Percentiles rank a stretch among this genome's conserved stretches.
Evolutionary conservation across 805 yeast genomes (phyloP).

Genomic region (Barnettozyma populi): DNA sequence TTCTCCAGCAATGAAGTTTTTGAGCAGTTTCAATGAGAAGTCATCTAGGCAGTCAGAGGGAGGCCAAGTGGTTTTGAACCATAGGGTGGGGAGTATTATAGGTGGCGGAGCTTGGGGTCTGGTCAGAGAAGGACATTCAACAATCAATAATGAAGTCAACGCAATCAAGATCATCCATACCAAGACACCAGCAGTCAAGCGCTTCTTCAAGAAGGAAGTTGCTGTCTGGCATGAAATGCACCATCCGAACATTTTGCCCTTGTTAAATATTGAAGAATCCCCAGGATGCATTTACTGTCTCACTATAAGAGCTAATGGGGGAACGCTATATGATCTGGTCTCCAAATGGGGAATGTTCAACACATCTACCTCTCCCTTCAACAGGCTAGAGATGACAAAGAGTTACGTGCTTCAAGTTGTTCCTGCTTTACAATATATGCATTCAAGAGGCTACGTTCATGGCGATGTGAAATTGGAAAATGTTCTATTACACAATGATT

Average conservation of each 20-base stretch:
- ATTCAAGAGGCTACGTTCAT: constrained; percentile 65
- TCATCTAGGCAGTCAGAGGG: constrained; percentile 41
- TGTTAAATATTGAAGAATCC: constrained; percentile 58
- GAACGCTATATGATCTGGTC: constrained; percentile 76
- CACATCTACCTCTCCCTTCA: constrained; percentile 25
- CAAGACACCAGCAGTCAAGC: constrained; percentile 44
- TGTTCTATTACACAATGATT: constrained; percentile 49
- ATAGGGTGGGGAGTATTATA: constrained; percentile 63
- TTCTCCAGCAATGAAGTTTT: constrained; percentile 26
- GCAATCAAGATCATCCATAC: constrained; percentile 66
- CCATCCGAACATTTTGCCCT: constrained; percentile 60
- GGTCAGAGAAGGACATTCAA: constrained; percentile 58
- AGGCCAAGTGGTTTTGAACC: constrained; percentile 62
- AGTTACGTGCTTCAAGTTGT: constrained; percentile 48
- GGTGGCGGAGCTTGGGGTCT: constrained; percentile 92
- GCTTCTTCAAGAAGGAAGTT: constrained; percentile 65
- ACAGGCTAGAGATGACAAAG: constrained; percentile 32
- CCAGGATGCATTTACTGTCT: constrained; percentile 63
- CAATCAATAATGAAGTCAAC: constrained; percentile 24
- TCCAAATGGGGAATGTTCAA: constrained; percentile 53
- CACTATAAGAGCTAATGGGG: constrained; percentile 63
- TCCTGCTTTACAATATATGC: constrained; percentile 55
- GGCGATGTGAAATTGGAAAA: constrained; percentile 74
- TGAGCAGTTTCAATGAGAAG: constrained; percentile 22
- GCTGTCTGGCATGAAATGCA: constrained; percentile 65